These are phyloP conservation scores for Tanacetum coccineum DNA, from an alignment of 129 eudicot species.

Conservation along the genomic window DNA sequence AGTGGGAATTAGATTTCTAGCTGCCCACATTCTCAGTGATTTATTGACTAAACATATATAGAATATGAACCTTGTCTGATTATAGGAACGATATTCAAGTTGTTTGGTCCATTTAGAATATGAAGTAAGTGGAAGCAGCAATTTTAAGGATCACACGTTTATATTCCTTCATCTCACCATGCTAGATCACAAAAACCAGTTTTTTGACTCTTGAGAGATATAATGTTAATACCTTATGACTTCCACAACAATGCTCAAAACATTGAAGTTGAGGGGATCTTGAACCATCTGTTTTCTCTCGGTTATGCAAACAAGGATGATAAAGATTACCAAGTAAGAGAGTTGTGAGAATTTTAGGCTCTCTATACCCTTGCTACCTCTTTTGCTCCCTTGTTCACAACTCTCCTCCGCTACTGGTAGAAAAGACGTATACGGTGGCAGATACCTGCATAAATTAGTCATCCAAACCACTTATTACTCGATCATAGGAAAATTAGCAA, in stretches of 20 bases:
- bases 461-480: background rate
- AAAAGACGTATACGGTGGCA: conserved; percentile 66
- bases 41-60: background rate
- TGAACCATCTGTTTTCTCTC: conserved; percentile 50
- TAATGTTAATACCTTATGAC: conserved; percentile 47
- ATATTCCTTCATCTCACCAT: background rate
- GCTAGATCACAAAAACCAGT: background rate
- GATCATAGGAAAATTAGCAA: background rate
- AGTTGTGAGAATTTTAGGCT: conserved; percentile 52
- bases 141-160: background rate
- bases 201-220: background rate
- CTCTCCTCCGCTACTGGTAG: conserved; percentile 26
- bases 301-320: conserved; percentile 49
- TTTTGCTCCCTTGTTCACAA: conserved; percentile 6
- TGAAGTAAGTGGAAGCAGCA: background rate
- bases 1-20: background rate
- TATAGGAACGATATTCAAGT: background rate
- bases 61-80: background rate
- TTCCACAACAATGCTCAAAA: conserved; percentile 55
- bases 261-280: conserved; percentile 74
- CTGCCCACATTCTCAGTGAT: background rate
- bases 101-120: background rate
- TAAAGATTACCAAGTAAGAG: conserved; percentile 41
- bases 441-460: conserved; percentile 59
- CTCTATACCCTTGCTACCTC: conserved; percentile 13